Base-by-base conservation (phyloP, 169 alveolate species). In the Babesia ovata region DNA sequence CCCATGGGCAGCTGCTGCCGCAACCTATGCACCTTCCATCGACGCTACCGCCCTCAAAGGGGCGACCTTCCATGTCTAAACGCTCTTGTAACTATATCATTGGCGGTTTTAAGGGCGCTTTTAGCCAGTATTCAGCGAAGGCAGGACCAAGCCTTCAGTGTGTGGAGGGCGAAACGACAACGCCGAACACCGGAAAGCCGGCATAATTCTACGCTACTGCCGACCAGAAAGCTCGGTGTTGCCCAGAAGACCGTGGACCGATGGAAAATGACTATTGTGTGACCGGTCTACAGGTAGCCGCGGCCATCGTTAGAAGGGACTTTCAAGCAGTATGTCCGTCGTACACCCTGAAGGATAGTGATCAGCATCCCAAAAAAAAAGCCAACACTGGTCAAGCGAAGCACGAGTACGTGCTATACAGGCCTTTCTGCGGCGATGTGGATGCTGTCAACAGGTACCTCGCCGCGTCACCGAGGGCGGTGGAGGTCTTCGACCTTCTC, bases 251-350 rank as follows among this genome's bases (percentile, higher is more conserved):
- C 50, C 14, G 50, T 17, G 28, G 70, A 33, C 22, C 36, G 33
- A 67, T 67, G 76, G 76, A 67, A 14, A 12, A 63, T 19, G 24
- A 39, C 44, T 11, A 63, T 11, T 45, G 48, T 17, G 22, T 81
- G 56, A 81, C 53, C 54, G 88, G 88, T 22, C 48, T 72, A 6
- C 70, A 67, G 57, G 33, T 81, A 22, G 72, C 84, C 7, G 66
- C 85, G 26, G 52, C 57, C 59, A 63, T 81, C 14, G 84, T 81
- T 4, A 8, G 69, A 7, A 62, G 66, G 17, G 85, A 70, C 26
- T 70, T 81, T 22, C 70, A 46, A 19, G 58, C 57, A 6, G 24
- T 81, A 24, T 81, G 88, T 73, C 88, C 88, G 21, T 39, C 39
- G 57, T 29, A 54, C 39, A 39, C 28, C 17, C 7, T 72, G 26